A percentile compares a stretch with the other conserved stretches of the same genome.
Conservation (phyloP, 2,329 filamentous ascomycete genomes). For the Nemania sp. region DNA sequence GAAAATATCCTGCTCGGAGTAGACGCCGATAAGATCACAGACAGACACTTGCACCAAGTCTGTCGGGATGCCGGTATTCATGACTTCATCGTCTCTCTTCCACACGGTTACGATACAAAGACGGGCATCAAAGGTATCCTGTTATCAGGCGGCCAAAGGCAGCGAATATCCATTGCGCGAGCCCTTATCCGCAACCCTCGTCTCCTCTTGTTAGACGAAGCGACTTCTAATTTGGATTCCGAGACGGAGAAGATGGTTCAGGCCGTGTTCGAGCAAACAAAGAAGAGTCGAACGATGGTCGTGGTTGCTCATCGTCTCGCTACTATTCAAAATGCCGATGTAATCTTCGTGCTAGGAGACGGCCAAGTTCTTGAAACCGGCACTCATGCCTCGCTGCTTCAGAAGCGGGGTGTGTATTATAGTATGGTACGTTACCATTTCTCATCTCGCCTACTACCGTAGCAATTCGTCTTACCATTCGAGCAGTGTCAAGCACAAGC, state of each 20-base stretch:
- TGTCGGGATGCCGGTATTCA: constrained; percentile 68
- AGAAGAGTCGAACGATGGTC: constrained; percentile 65
- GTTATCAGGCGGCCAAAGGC: constrained; percentile 70
- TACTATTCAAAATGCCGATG: constrained; percentile 76
- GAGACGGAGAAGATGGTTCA: constrained; percentile 60
- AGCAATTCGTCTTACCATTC: constrained; percentile 21
- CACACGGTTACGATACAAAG: constrained; percentile 68
- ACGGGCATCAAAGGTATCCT: constrained; percentile 69
- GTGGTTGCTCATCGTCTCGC: constrained; percentile 77
- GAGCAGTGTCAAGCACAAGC: constrained; percentile 39
- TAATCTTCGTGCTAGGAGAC: constrained; percentile 76
- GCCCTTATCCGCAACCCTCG: constrained; percentile 67
- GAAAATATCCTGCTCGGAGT: constrained; percentile 73
- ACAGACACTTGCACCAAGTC: constrained; percentile 53
- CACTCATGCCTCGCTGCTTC: constrained; percentile 53
- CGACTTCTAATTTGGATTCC: constrained; percentile 69
- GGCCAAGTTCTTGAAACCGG: constrained; percentile 60
- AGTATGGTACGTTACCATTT: constrained; percentile 53
- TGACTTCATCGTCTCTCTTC: constrained; percentile 69
- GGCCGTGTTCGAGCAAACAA: constrained; percentile 66
- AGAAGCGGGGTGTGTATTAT: constrained; percentile 57
- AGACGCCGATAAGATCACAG: constrained; percentile 53
- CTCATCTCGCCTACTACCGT: background rate
- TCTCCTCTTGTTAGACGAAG: constrained; percentile 71
- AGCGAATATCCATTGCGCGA: constrained; percentile 72